Evolutionary conservation across 805 yeast species (phyloP), one percentile per base, ranked within the genome.

Genomic region (Wickerhamiella bombiphila): DNA sequence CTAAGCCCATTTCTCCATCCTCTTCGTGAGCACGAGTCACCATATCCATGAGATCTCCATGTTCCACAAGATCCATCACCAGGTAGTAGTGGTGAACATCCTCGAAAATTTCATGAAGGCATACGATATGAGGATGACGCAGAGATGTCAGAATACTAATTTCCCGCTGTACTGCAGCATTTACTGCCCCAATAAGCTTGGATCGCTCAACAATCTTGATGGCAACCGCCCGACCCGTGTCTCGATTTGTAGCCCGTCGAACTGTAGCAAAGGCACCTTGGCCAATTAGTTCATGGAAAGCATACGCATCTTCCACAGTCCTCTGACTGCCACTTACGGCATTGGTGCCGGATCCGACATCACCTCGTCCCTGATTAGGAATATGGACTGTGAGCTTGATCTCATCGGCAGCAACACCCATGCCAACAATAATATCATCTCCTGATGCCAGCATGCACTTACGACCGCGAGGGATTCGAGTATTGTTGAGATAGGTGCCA

Each of bases 251-350:
- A 3, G 93, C 95, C 54, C 82, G 82, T 47, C 83, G 78, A 21
- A 91, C 98, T 1, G 86, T 80, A 4, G 97, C 97, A 67, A 88
- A 88, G 7, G 97, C 97, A n/a, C 98, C 98, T 50, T 83, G 91
- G 1, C 98, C 98, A 1, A 88, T 80, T 13, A 81, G 76, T 51
- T 80, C 94, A 53, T 78, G 81, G 42, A 88, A 72, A 11, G 81
- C 78, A 57, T 76, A 91, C 50, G 78, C 74, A 41, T 69, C 71
- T 49, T 67, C 66, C 8, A 81, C 74, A 24, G 48, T 39, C n/a
- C n/a, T n/a, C n/a, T n/a, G n/a, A n/a, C n/a, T n/a, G n/a, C n/a
- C n/a, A n/a, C n/a, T n/a, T n/a, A n/a, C n/a, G n/a, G n/a, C n/a
- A n/a, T n/a, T n/a, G n/a, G n/a, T n/a, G 22, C 34, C 16, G 18